Conservation (phyloP, 2,329 filamentous ascomycete genomes). For the Fusarium sp. region DNA sequence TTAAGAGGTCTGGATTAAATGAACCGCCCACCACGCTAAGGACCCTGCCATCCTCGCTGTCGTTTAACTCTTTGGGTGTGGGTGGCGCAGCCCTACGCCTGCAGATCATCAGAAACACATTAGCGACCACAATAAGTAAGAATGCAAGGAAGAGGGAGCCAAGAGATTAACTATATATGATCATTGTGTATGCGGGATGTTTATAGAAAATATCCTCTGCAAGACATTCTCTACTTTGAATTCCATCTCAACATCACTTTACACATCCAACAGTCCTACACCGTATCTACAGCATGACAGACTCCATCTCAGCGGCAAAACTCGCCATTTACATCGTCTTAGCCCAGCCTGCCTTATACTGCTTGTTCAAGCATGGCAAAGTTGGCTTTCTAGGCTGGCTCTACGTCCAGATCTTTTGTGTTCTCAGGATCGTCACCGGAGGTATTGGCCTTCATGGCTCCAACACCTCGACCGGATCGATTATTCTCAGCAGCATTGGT, state of each 20-base stretch:
- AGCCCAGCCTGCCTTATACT: constrained; percentile 9
- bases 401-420: constrained; percentile 16
- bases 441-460: constrained; percentile 5
- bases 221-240: neutral
- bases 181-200: neutral
- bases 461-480: neutral
- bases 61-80: constrained; percentile 1
- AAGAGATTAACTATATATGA: neutral
- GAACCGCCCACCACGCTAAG: neutral
- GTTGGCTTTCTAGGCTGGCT: constrained; percentile 21
- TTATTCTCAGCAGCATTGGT: constrained; percentile 18
- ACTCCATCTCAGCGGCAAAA: constrained; percentile 15
- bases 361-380: constrained; percentile 20
- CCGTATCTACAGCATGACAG: constrained; percentile 1
- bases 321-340: constrained; percentile 15
- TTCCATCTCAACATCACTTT: neutral
- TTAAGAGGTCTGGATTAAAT: neutral
- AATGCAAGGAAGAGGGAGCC: neutral
- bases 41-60: constrained; percentile 5
- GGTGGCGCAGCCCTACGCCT: neutral
- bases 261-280: neutral
- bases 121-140: neutral
- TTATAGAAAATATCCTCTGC: neutral
- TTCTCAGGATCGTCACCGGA: constrained; percentile 13
- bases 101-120: neutral